Base-by-base conservation (phyloP, 768 basidiomycete species). In the Leccinum aurantiacum region DNA sequence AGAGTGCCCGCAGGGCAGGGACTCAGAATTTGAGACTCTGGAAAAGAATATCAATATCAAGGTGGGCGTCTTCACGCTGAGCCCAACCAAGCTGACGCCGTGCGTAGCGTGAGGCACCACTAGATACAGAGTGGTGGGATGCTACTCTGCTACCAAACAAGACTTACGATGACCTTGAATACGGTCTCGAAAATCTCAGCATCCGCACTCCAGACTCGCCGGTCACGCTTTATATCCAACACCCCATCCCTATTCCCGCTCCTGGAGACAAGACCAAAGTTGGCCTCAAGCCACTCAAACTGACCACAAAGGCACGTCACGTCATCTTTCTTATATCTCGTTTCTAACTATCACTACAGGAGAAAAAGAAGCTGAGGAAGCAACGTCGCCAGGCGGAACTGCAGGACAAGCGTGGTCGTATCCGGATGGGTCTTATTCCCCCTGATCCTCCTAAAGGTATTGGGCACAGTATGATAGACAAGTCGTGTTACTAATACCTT, bases 51-150 rank as follows among this genome's bases (percentile, higher is more conserved):
- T 97, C 68, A 89, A 86, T 61, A 86, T 97, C 68, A 88, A 91
- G 80, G 94, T 92, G 50, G 46, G 84, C 67, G 9, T 13, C 15
- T 35, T 52, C 9, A 2, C 11, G 51, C 37, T 53, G 51, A 25
- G 2, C 31, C 53, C 14, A 24, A 19, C 44, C 33, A 15, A 57
- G 33, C 38, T 59, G 25, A 65, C 52, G 48, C 47, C 55, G 53
- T 59, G 44, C n/a, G 7, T 65, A 95, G 89, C 82, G 95, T 48
- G 85, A 86, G 57, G 83, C 92, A 1, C 97, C 96, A 7, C 96
- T 96, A 0, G 88, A 85, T 5, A 84, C 88, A 4, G 97, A 98
- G 73, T 99, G 97, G 97, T 99, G 97, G 97, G 97, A 99, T 75
- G 87, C 84, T 22, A 83, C 91, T 0, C 77, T 98, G 14, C 77